Conservation (phyloP, 106 monocot species). For the Platanthera zijinensis region DNA sequence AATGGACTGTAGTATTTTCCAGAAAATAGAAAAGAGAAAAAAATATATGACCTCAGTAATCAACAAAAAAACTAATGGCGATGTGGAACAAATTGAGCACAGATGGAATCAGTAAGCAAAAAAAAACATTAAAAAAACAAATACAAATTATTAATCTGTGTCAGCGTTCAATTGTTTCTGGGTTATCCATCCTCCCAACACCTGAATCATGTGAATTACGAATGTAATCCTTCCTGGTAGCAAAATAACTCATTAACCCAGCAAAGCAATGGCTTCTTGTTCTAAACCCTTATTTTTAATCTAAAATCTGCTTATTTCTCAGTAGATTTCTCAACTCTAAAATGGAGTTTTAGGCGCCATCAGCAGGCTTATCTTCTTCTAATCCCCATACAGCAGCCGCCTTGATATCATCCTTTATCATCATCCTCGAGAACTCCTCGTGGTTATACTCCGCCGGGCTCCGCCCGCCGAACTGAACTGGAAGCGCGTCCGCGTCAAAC, state of each 20-base stretch:
- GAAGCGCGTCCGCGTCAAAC: slow-evolving; percentile 54
- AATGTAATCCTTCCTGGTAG: not conserved
- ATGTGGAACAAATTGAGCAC: too few relatives aligned
- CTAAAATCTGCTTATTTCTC: not conserved
- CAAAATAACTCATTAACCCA: not conserved
- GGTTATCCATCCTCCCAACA: not conserved
- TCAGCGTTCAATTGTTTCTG: too few relatives aligned
- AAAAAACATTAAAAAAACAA: not conserved
- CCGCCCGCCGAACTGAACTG: slow-evolving; percentile 65
- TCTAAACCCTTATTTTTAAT: not conserved
- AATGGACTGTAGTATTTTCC: too few relatives aligned
- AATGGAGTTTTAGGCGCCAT: not conserved
- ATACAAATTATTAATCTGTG: not conserved
- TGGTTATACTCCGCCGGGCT: slow-evolving; percentile 34
- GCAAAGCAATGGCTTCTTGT: not conserved
- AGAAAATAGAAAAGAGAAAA: too few relatives aligned
- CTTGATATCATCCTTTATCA: slow-evolving; percentile 56
- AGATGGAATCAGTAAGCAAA: not conserved
- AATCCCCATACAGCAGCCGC: slow-evolving; percentile 30
- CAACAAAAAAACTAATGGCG: too few relatives aligned
- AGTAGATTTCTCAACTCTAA: not conserved
- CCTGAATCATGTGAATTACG: not conserved
- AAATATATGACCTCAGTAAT: too few relatives aligned
- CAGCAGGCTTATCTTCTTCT: slow-evolving; percentile 12
- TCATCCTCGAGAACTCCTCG: slow-evolving; percentile 55